Percentiles rank a stretch among this genome's conserved stretches.
phyloP scores from a whole-genome alignment of 2,329 filamentous ascomycete species.

The Sclerotiophoma versabilis region DNA sequence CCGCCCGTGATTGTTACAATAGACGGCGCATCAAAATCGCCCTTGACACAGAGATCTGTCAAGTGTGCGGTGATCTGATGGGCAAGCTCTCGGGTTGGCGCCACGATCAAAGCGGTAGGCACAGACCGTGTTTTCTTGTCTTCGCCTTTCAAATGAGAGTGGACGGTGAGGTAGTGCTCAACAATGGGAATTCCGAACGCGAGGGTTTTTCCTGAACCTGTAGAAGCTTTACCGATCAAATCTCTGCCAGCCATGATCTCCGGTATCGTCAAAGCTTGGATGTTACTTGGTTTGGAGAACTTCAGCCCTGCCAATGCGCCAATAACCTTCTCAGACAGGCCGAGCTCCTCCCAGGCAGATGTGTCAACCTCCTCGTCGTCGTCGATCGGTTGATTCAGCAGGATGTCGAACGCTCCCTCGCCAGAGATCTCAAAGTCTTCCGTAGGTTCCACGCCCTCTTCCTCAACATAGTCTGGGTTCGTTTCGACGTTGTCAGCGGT shows the following conservation, averaged over 20 bases:
- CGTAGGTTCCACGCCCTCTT: slow-evolving; percentile 29
- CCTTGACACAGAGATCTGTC: slow-evolving; percentile 71
- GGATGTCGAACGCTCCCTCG: slow-evolving; percentile 60
- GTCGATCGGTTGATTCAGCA: slow-evolving; percentile 60
- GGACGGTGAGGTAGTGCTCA: slow-evolving; percentile 72
- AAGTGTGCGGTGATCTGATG: slow-evolving; percentile 90
- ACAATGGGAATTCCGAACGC: slow-evolving; percentile 94
- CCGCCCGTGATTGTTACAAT: slow-evolving; percentile 93
- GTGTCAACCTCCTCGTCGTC: slow-evolving; percentile 71
- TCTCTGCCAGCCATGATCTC: slow-evolving; percentile 83
- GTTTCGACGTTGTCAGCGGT: slow-evolving; percentile 12
- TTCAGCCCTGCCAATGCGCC: slow-evolving; percentile 79
- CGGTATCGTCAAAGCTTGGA: slow-evolving; percentile 82
- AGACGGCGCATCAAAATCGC: slow-evolving; percentile 65
- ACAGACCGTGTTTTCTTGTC: slow-evolving; percentile 47
- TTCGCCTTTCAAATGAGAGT: slow-evolving; percentile 48
- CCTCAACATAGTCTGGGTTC: slow-evolving; percentile 27
- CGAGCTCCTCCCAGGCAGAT: slow-evolving; percentile 78
- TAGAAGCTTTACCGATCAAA: slow-evolving; percentile 94
- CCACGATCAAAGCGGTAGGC: slow-evolving; percentile 74
- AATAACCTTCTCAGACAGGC: slow-evolving; percentile 74
- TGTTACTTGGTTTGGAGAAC: slow-evolving; percentile 80
- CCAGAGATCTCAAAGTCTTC: slow-evolving; percentile 34
- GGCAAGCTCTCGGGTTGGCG: slow-evolving; percentile 90
- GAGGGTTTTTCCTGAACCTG: slow-evolving; percentile 94